Conservation (phyloP, 768 basidiomycete species). For the Sporobolomyces phaffii region DNA sequence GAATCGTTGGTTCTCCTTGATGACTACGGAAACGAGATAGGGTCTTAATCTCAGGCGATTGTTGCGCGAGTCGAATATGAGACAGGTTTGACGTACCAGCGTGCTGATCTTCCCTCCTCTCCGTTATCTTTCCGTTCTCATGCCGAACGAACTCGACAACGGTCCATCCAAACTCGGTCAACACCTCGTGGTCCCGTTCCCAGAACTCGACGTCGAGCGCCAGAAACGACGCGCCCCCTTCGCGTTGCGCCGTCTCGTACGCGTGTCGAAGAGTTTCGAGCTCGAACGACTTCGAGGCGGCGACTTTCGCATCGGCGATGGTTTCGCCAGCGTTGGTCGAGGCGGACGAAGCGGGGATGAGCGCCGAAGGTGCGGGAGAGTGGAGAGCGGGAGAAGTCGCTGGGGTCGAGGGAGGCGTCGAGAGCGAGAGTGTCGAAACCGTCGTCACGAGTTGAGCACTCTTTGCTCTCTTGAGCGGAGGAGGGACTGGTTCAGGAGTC, state of each 20-base stretch:
- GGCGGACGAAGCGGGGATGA: background rate
- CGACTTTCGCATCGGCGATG: conserved; percentile 14
- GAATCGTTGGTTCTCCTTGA: conserved; percentile 17
- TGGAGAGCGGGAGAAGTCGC: background rate
- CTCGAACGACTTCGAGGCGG: conserved; percentile 1
- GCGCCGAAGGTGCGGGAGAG: background rate
- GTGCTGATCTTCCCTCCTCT: conserved; percentile 21
- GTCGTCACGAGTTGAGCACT: background rate
- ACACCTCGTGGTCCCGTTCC: conserved; percentile 7
- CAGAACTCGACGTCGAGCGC: conserved; percentile 34
- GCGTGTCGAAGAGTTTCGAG: conserved; percentile 6
- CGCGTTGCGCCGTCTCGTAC: conserved; percentile 1
- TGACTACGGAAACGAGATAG: conserved; percentile 3
- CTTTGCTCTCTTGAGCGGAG: conserved; percentile 2
- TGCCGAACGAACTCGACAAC: conserved; percentile 9
- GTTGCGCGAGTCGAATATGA: too few relatives aligned
- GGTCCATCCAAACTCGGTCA: conserved; percentile 34
- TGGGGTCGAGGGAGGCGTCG: background rate
- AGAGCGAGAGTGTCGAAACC: background rate
- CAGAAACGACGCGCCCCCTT: conserved; percentile 27
- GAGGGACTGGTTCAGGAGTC: conserved; percentile 12
- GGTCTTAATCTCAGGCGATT: background rate
- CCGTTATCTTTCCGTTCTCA: background rate
- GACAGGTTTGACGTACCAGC: background rate
- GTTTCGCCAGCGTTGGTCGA: background rate